Conservation (phyloP, 2,329 filamentous ascomycete genomes). For the Diaporthe batatas region DNA sequence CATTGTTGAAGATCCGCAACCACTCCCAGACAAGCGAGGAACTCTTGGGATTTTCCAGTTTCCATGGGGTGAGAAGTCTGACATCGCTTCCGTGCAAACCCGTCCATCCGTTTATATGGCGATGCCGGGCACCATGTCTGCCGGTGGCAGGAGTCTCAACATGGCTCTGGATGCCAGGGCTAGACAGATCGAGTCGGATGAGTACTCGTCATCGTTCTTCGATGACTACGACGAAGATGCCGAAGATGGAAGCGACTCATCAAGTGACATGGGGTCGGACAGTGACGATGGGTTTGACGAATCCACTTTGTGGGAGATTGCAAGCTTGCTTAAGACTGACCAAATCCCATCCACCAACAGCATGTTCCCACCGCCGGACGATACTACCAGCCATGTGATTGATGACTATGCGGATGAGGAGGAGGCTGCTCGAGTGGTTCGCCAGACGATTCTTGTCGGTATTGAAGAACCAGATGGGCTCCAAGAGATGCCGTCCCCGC, state of each 20-base stretch:
- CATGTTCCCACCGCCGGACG: conserved; percentile 55
- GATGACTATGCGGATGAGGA: conserved; percentile 52
- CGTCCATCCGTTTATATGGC: conserved; percentile 56
- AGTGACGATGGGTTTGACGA: conserved; percentile 71
- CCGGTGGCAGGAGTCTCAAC: conserved; percentile 52
- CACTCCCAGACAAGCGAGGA: conserved; percentile 68
- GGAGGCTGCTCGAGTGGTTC: conserved; percentile 43
- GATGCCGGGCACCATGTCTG: conserved; percentile 66
- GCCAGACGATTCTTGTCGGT: conserved; percentile 52
- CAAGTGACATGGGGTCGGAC: conserved; percentile 50
- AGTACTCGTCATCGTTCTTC: conserved; percentile 68
- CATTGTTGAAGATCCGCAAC: conserved; percentile 73
- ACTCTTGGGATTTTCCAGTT: conserved; percentile 76
- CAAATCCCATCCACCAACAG: conserved; percentile 66
- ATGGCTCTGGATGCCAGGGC: conserved; percentile 52
- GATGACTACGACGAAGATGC: conserved; percentile 71
- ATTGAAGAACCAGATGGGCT: conserved; percentile 48
- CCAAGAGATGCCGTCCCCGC: conserved; percentile 41
- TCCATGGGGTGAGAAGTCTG: conserved; percentile 74
- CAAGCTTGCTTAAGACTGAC: conserved; percentile 67
- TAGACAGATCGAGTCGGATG: conserved; percentile 54
- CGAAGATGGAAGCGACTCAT: conserved; percentile 52
- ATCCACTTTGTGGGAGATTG: conserved; percentile 74
- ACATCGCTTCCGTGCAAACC: conserved; percentile 62
- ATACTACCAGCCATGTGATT: conserved; percentile 47